phyloP scores from a whole-genome alignment of 768 basidiomycete species.

The Russula lepida region DNA sequence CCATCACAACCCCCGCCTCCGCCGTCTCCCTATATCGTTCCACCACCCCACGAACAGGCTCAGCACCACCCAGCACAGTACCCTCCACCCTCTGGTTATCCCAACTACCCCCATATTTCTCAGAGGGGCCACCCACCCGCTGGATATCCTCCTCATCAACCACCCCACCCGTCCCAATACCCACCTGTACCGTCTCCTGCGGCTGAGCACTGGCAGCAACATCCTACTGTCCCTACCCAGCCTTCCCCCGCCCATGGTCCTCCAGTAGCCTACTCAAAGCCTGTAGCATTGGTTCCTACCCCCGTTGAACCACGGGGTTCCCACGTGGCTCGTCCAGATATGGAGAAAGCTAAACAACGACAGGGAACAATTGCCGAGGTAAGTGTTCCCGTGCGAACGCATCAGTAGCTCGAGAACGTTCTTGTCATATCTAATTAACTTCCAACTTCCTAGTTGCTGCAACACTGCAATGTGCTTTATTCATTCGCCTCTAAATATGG shows the following conservation, averaged over 20 bases:
- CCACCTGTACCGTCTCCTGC: constrained; percentile 15
- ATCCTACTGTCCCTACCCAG: constrained; percentile 16
- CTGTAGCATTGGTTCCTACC: constrained; percentile 17
- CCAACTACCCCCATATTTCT: constrained; percentile 20
- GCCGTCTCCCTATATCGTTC: constrained; percentile 30
- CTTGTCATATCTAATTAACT: constrained; percentile 8
- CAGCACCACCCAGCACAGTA: constrained; percentile 34
- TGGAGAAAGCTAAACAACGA: constrained; percentile 19
- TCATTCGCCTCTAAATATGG: constrained; percentile 62
- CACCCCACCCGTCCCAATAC: constrained; percentile 23
- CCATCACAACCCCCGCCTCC: constrained; percentile 34
- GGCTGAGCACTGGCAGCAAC: constrained; percentile 20
- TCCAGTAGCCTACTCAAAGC: constrained; percentile 16
- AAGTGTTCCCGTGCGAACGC: background rate
- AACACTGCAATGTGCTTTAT: constrained; percentile 54
- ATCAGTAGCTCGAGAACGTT: background rate
- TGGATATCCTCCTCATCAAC: constrained; percentile 23
- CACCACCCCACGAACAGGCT: constrained; percentile 37
- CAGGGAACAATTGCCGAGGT: constrained; percentile 21
- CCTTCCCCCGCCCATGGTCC: constrained; percentile 10
- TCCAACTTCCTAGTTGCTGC: constrained; percentile 38
- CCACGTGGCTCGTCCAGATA: constrained; percentile 16
- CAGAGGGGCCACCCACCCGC: constrained; percentile 22
- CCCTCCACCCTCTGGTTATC: constrained; percentile 34
- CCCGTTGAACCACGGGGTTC: constrained; percentile 17